Evolutionary conservation across 305 asterid species (phyloP).

Genomic region (Caryopteris hybrid): DNA sequence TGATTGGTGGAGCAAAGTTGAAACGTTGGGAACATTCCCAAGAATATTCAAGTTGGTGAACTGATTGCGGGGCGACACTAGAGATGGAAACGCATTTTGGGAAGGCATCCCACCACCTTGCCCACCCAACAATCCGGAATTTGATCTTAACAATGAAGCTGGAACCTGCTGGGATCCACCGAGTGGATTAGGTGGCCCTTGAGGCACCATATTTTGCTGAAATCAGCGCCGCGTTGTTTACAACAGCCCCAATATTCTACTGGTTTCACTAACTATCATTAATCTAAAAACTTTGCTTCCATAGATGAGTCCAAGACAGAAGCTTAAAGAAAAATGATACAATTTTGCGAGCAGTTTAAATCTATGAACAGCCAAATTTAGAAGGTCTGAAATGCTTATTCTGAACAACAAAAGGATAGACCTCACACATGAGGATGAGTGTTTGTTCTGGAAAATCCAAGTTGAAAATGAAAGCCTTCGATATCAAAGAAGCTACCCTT

Average conservation of each 20-base stretch:
- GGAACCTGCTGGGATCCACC: constrained; percentile 55
- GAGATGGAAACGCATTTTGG: constrained; percentile 58
- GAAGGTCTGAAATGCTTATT: constrained; percentile 19
- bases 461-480: constrained; percentile 15
- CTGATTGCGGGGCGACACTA: constrained; percentile 71
- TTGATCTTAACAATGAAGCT: constrained; percentile 63
- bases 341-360: constrained; percentile 11
- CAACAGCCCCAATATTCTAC: constrained; percentile 17
- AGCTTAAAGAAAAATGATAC: constrained; percentile 8
- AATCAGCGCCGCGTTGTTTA: constrained; percentile 12
- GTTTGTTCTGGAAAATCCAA: constrained; percentile 13
- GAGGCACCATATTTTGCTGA: constrained; percentile 52
- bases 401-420: constrained; percentile 18
- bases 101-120: constrained; percentile 76
- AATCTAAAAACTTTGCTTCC: constrained; percentile 14
- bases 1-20: constrained; percentile 75
- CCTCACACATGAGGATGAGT: constrained; percentile 19
- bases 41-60: constrained; percentile 59
- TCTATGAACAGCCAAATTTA: constrained; percentile 8
- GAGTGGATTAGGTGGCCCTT: constrained; percentile 60
- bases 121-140: constrained; percentile 70
- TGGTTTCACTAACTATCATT: constrained; percentile 13
- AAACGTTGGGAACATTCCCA: constrained; percentile 54
- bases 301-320: background rate
- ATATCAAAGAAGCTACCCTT: constrained; percentile 18